Evolutionary conservation across 306 rosid species (phyloP), one percentile per base, ranked within the genome.

Genomic region (Dalbergia oliveri): DNA sequence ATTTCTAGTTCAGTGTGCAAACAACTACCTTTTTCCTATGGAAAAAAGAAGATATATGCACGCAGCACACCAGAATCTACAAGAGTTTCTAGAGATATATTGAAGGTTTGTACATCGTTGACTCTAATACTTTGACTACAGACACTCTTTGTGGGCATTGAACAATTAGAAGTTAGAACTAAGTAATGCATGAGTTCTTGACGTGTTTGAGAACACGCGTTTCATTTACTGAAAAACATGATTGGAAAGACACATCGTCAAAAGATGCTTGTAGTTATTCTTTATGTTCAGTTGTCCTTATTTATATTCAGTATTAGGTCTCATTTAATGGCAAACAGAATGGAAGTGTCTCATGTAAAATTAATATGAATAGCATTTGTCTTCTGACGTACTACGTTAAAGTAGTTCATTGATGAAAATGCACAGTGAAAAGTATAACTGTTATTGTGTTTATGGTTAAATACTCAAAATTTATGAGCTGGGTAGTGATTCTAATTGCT

Each of bases 21-120:
- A 9, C 1, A 58, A 13, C 15, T 16, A 47, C 12, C 11, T 43
- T 51, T 75, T 47, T 10, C 18, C 3, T 1, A 26, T 26, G 0
- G 1, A 26, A 26, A 26, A 26, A 26, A 2, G 3, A 26, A 26
- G 31, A 26, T 0, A 26, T 26, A 26, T 23, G 37, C 71, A n/a
- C 14, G 37, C 50, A 11, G 37, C 71, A 75, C 72, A 0, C 37
- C 21, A 1, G 51, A 33, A 49, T 49, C 34, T 49, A 76, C 39
- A 33, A 31, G 15, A 31, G 33, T 15, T 4, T 34, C 18, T 3
- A 4, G n/a, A 14, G 14, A 58, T 9, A 8, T 11, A 16, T 21
- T 14, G 58, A 37, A 53, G 57, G 33, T 63, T 11, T 76, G 62
- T 75, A 76, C 63, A 63, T 63, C 37, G 72, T 62, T 76, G 72